Conservation (phyloP, 495 filamentous ascomycete genomes). For the Annulohypoxylon nitens region DNA sequence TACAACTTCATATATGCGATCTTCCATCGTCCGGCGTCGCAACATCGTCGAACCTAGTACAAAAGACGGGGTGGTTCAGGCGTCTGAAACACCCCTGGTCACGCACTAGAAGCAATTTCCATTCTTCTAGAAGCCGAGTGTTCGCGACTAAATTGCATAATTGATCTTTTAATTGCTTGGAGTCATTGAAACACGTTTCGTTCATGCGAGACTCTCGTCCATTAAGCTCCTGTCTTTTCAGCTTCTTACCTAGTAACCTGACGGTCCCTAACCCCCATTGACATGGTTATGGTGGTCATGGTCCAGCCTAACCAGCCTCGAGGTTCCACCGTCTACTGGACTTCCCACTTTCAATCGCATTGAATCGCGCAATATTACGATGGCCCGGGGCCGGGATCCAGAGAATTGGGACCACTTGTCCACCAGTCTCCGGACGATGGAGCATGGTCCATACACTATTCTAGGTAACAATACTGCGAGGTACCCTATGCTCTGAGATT, state of each 20-base stretch:
- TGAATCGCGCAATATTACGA: conserved; percentile 63
- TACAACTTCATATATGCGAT: conserved; percentile 32
- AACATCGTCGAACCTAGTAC: conserved; percentile 30
- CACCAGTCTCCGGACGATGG: conserved; percentile 36
- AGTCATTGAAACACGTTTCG: conserved; percentile 61
- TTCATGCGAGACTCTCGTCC: conserved; percentile 60
- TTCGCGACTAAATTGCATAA: conserved; percentile 64
- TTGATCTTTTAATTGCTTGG: conserved; percentile 64
- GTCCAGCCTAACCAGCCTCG: conserved; percentile 45
- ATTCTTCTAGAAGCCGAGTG: conserved; percentile 60
- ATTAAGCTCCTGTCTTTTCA: conserved; percentile 44
- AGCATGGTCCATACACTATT: conserved; percentile 38
- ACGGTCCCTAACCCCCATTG: conserved; percentile 17
- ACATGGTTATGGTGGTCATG: conserved; percentile 47
- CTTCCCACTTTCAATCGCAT: conserved; percentile 54
- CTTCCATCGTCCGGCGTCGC: conserved; percentile 21
- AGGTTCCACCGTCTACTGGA: conserved; percentile 44
- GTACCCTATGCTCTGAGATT: conserved; percentile 39
- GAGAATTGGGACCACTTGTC: conserved; percentile 44
- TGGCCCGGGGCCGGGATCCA: conserved; percentile 51
- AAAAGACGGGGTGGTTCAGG: conserved; percentile 41
- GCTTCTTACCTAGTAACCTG: conserved; percentile 16
- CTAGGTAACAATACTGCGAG: conserved; percentile 26
- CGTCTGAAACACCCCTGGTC: conserved; percentile 49
- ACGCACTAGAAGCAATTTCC: conserved; percentile 57